Evolutionary conservation across 78 protist genomes (phyloP), one percentile per base, ranked within the genome.

Genomic region (Dictyostelium firmibasis): DNA sequence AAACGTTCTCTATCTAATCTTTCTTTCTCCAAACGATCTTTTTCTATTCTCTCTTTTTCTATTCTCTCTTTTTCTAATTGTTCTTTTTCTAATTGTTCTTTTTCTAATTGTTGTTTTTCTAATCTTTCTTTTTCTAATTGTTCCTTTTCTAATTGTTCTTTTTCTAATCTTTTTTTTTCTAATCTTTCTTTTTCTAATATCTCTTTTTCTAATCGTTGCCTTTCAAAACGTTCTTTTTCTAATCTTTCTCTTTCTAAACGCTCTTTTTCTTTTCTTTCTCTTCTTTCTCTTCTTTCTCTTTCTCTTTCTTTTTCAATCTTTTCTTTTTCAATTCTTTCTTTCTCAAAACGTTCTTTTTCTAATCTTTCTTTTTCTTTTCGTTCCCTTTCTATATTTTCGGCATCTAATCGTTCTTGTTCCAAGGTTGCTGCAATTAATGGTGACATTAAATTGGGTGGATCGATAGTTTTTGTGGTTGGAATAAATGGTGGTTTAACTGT

Each of bases 371-470:
- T 53, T 53, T 53, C 64, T 53, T 16, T 16, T 53, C 64, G 9
- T 53, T 53, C 64, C 20, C 14, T 53, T 53, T 53, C 64, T 13
- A 53, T 0, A 53, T 20, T 13, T 53, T 53, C 64, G 4, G 25
- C 20, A 16, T 53, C 64, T 23, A 14, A 53, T 67, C 75, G 11
- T 67, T 67, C 75, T 67, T 67, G 75, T 27, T 67, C 75, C 33
- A 74, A 74, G 16, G 81, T 29, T 6, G 81, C 81, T 2, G 41
- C 14, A 27, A 35, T 74, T 35, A 35, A 35, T 20, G 38, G 38
- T 74, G 81, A 74, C 81, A 74, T 74, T 35, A 35, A 35, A 74
- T 35, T 29, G 8, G 81, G 81, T 74, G 81, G 81, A 35, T 74
- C 53, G 7, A 35, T 74, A 27, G 44, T 74, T 35, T 20, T 35